Evolutionary conservation across 2,329 filamentous ascomycete species (phyloP).

Genomic region (Neofusicoccum kwambonambiense): DNA sequence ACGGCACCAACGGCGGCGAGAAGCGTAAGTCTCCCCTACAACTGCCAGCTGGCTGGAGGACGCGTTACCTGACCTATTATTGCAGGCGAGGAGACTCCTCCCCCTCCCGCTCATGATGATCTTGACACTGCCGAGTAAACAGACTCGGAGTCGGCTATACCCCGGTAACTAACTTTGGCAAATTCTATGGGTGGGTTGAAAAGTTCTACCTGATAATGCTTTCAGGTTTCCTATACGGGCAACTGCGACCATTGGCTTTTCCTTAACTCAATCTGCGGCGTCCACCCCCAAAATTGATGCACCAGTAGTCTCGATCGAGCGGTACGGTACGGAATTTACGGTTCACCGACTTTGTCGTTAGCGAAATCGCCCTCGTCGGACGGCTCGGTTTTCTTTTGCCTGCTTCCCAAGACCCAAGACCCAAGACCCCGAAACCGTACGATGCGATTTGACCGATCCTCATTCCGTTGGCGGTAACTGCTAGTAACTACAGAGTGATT

Average conservation of each 20-base stretch:
- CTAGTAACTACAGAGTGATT: conserved; percentile 16
- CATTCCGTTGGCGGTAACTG: conserved; percentile 7
- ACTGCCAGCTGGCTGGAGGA: conserved; percentile 21
- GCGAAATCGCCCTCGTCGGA: conserved; percentile 13
- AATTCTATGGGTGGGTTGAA: conserved; percentile 8
- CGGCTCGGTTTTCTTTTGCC: conserved; percentile 10
- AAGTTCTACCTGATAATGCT: conserved; percentile 11
- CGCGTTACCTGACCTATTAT: conserved; percentile 24
- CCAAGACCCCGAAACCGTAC: neutral
- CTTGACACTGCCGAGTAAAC: conserved; percentile 67
- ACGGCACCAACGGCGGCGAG: conserved; percentile 80
- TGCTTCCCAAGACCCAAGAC: neutral
- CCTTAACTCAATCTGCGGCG: conserved; percentile 10
- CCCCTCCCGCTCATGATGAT: conserved; percentile 84
- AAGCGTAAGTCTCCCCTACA: conserved; percentile 63
- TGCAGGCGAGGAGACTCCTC: conserved; percentile 40
- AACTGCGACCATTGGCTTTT: conserved; percentile 17
- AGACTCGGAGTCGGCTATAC: neutral
- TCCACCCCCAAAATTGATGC: conserved; percentile 15
- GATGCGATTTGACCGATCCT: conserved; percentile 14
- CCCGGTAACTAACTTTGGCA: conserved; percentile 12
- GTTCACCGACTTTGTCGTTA: conserved; percentile 14
- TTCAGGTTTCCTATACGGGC: conserved; percentile 6
- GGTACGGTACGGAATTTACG: conserved; percentile 18
- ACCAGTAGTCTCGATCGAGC: conserved; percentile 13